A percentile compares a stretch with the other conserved stretches of the same genome.
Conservation (phyloP, 306 rosid species). For the Ammopiptanthus mongolicus region DNA sequence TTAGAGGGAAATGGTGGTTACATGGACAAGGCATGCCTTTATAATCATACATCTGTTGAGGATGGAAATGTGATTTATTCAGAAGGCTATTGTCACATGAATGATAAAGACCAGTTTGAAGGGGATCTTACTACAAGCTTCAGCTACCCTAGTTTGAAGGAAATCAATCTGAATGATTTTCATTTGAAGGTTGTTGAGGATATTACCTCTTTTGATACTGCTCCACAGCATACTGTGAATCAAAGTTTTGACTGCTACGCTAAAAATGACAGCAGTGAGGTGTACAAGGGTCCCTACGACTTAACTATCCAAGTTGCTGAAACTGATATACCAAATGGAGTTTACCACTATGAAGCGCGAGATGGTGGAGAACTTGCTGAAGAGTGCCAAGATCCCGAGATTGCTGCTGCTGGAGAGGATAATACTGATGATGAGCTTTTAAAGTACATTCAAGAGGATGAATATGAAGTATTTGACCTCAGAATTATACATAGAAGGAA, state of each 20-base stretch:
- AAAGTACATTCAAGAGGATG: constrained; percentile 48
- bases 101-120: constrained; percentile 21
- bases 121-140: constrained; percentile 37
- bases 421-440: constrained; percentile 51
- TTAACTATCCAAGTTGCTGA: constrained; percentile 31
- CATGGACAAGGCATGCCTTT: constrained; percentile 51
- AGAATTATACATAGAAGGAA: constrained; percentile 90
- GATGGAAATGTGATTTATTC: constrained; percentile 28
- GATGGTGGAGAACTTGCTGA: constrained; percentile 25
- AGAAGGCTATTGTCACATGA: constrained; percentile 21
- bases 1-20: constrained; percentile 28
- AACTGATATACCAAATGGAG: constrained; percentile 35
- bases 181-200: constrained; percentile 39
- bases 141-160: constrained; percentile 40
- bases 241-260: constrained; percentile 25
- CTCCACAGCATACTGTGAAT: constrained; percentile 16
- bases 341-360: constrained; percentile 21
- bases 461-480: constrained; percentile 75
- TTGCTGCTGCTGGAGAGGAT: constrained; percentile 46
- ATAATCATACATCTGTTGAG: constrained; percentile 24
- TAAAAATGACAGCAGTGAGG: constrained; percentile 23
- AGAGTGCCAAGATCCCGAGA: constrained; percentile 37
- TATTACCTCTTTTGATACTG: constrained; percentile 36
- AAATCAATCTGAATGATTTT: constrained; percentile 33
- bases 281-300: constrained; percentile 33